phyloP scores from a whole-genome alignment of 177 flowering plant genomes.

The Vitis hybrid region DNA sequence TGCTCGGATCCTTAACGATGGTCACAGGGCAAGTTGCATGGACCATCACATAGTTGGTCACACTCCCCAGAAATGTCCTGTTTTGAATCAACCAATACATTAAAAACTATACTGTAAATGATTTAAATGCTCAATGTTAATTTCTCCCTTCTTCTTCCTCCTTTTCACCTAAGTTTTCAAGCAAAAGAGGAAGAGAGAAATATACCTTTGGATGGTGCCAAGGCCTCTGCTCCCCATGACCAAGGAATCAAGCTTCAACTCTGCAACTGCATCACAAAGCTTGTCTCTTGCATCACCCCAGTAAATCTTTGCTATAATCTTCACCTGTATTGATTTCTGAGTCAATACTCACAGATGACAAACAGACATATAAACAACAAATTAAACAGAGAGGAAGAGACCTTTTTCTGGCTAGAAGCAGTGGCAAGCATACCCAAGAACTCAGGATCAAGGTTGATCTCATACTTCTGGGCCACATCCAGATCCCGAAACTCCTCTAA shows the following conservation, averaged over 20 bases:
- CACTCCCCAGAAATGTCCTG: constrained; percentile 72
- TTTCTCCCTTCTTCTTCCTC: too few species aligned
- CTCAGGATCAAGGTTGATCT: constrained; percentile 37
- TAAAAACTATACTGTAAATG: not conserved
- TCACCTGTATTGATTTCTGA: constrained; percentile 25
- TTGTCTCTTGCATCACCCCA: constrained; percentile 79
- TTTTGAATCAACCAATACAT: not conserved
- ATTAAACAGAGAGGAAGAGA: not conserved
- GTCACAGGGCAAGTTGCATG: constrained; percentile 60
- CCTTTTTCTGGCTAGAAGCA: constrained; percentile 42
- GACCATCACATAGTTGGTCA: constrained; percentile 46
- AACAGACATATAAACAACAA: not conserved
- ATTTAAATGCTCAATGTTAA: too few species aligned
- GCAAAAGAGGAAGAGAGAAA: not conserved
- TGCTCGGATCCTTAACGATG: constrained; percentile 47
- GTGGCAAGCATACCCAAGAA: constrained; percentile 51
- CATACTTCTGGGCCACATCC: constrained; percentile 41
- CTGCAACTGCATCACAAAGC: constrained; percentile 42
- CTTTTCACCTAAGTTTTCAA: not conserved
- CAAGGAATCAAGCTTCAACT: constrained; percentile 47
- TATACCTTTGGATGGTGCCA: constrained; percentile 50
- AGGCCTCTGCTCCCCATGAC: constrained; percentile 83
- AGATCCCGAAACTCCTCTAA: constrained; percentile 47
- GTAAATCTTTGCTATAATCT: constrained; percentile 43
- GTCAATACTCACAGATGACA: not conserved